Evolutionary conservation across 805 yeast genomes (phyloP).

Genomic region (Spathaspora gorwiae): DNA sequence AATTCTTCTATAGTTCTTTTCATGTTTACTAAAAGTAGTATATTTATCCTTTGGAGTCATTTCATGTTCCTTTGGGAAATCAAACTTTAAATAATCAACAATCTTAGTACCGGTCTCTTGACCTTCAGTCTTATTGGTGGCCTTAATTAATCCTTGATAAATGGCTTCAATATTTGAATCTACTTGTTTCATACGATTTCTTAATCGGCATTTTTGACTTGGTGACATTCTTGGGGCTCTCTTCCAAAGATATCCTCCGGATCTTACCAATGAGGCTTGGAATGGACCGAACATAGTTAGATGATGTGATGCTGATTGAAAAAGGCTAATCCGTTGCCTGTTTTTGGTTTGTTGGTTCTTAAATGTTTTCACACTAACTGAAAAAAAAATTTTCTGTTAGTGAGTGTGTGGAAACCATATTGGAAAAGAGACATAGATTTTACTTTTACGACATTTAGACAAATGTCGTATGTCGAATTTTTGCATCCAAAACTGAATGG

Average conservation of each 20-base stretch:
- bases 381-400: background rate
- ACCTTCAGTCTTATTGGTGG: conserved; percentile 18
- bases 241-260: conserved; percentile 77
- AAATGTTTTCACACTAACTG: background rate
- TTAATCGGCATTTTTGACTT: conserved; percentile 77
- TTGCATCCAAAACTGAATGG: too few species aligned
- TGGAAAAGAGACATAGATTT: background rate
- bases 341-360: background rate
- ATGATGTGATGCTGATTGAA: too few species aligned
- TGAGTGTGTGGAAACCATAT: background rate
- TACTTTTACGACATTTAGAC: too few species aligned
- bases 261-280: conserved; percentile 52
- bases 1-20: conserved; percentile 79
- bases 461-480: too few species aligned
- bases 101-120: conserved; percentile 33
- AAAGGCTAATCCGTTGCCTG: background rate
- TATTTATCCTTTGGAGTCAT: conserved; percentile 84
- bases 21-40: conserved; percentile 72
- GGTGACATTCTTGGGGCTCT: conserved; percentile 54
- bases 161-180: conserved; percentile 72
- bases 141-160: conserved; percentile 29
- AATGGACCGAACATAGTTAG: background rate
- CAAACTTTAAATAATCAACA: conserved; percentile 32
- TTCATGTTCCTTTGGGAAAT: conserved; percentile 71
- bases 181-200: conserved; percentile 76